Percentiles rank a stretch among this genome's conserved stretches.
These are phyloP conservation scores for Cucurbita maxima DNA, from an alignment of 306 rosid species.

Conservation along the genomic window DNA sequence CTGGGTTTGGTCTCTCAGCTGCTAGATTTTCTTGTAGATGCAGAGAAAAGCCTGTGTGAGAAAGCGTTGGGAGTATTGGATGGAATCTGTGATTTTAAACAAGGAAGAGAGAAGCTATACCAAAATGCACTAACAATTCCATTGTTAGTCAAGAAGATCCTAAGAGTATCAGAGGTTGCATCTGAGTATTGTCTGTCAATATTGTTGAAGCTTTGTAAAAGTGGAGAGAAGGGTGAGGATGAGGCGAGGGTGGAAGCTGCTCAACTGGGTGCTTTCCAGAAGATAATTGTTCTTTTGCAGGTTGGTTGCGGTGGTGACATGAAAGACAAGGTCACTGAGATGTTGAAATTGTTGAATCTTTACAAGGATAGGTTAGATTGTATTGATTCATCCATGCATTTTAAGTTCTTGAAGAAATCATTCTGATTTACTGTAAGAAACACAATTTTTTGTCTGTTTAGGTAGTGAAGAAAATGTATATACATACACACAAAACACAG, in stretches of 20 bases:
- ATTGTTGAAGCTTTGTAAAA: conserved; percentile 52
- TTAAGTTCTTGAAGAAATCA: conserved; percentile 49
- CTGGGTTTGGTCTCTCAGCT: conserved; percentile 49
- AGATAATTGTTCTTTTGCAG: conserved; percentile 63
- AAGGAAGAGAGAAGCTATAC: conserved; percentile 40
- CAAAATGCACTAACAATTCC: conserved; percentile 59
- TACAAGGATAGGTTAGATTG: conserved; percentile 40
- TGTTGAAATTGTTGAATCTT: conserved; percentile 58
- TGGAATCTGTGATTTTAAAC: conserved; percentile 28
- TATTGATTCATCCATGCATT: conserved; percentile 48
- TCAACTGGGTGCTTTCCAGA: conserved; percentile 60
- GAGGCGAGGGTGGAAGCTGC: conserved; percentile 39
- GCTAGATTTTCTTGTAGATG: conserved; percentile 49
- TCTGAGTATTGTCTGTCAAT: conserved; percentile 43
- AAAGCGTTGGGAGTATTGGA: conserved; percentile 55
- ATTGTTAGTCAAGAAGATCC: conserved; percentile 56
- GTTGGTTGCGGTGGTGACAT: conserved; percentile 49
- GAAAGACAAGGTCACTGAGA: conserved; percentile 51
- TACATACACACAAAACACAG: background rate
- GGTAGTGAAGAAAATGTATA: background rate
- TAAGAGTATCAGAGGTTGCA: conserved; percentile 48
- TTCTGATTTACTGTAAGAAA: conserved; percentile 17
- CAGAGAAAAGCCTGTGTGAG: conserved; percentile 45
- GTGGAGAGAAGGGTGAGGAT: conserved; percentile 11
- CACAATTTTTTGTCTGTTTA: background rate